phyloP scores from a whole-genome alignment of 169 alveolate genomes.

The Perkinsus olseni region DNA sequence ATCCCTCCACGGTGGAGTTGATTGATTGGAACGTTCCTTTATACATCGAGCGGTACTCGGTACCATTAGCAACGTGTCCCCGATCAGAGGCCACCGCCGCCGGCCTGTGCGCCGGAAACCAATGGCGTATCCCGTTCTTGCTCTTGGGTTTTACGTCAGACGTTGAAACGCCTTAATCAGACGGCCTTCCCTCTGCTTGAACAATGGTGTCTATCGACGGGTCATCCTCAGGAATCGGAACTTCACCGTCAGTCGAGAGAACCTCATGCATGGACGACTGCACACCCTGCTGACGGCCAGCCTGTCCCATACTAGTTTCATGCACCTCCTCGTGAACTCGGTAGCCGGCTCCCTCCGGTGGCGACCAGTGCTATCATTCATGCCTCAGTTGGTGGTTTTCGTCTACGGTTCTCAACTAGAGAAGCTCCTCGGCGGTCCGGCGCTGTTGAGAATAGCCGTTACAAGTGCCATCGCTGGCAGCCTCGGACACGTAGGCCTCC shows the following conservation, averaged over 20 bases:
- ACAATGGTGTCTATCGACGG: neutral
- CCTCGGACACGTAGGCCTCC: neutral
- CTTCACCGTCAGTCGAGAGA: neutral
- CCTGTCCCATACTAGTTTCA: neutral
- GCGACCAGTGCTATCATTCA: neutral
- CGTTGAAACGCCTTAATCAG: no score
- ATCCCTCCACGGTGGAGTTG: no score
- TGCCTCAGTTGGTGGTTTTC: neutral
- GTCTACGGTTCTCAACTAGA: neutral
- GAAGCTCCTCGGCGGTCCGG: neutral
- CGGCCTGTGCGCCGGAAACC: no score
- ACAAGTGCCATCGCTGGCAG: neutral
- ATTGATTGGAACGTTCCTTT: no score
- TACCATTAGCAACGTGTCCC: no score
- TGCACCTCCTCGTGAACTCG: neutral
- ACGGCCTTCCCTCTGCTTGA: neutral
- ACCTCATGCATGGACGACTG: neutral
- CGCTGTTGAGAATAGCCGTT: neutral
- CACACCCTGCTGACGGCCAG: neutral
- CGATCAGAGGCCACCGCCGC: no score
- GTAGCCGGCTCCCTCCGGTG: neutral
- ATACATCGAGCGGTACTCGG: no score
- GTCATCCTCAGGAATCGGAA: neutral
- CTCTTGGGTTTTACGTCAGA: no score
- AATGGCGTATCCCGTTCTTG: no score